Percentiles rank a stretch among this genome's conserved stretches.
phyloP scores from a whole-genome alignment of 148 eudicot species.

The Dianthus caryophyllus region DNA sequence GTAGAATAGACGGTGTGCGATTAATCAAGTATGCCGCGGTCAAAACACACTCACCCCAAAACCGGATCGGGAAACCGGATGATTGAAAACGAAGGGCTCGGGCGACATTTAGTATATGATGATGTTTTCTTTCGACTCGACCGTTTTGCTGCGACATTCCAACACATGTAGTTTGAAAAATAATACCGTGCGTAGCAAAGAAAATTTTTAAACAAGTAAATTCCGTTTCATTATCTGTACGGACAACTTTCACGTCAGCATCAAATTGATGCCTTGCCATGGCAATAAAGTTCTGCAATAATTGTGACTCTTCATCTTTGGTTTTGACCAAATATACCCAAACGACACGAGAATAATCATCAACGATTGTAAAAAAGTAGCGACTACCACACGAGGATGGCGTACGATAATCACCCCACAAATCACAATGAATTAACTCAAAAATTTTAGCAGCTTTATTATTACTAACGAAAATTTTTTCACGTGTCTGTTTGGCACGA shows the following conservation, averaged over 20 bases:
- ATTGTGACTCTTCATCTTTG: too few species aligned
- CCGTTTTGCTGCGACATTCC: neutral
- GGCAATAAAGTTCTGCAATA: too few species aligned
- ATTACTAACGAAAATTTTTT: too few species aligned
- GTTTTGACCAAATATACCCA: too few species aligned
- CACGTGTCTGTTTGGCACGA: too few species aligned
- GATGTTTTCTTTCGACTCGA: neutral
- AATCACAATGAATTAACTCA: too few species aligned
- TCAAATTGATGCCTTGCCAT: neutral
- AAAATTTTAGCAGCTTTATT: too few species aligned
- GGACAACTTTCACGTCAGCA: neutral
- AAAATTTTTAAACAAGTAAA: neutral
- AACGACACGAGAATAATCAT: too few species aligned
- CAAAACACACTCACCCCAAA: neutral
- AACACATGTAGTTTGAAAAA: neutral
- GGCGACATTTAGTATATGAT: neutral
- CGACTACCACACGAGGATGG: too few species aligned
- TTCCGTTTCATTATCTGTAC: neutral
- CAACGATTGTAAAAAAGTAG: too few species aligned
- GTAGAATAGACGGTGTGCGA: neutral
- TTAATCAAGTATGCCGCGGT: neutral
- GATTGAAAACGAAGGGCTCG: neutral
- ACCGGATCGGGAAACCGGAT: neutral
- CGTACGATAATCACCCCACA: too few species aligned
- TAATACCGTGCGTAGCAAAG: neutral